Evolutionary conservation across 345 rosid species (phyloP), one percentile per base, ranked within the genome.

Genomic region (Lumnitzera racemosa): DNA sequence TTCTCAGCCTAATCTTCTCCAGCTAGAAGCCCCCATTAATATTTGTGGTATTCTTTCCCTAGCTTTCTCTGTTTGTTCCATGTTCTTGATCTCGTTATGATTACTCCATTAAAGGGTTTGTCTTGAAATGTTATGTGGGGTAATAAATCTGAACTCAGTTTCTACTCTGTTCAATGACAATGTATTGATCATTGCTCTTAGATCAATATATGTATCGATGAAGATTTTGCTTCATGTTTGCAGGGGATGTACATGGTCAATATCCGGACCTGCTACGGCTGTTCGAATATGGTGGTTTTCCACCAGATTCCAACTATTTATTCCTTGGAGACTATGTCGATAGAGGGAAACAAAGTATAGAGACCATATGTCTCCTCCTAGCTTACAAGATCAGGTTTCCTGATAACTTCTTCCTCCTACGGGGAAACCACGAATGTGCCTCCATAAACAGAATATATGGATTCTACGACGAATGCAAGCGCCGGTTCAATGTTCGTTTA

Each of bases 291-390:
- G 81, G 84, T 1, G 84, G 84, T 55, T 77, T 63, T 46, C 84
- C 84, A 11, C 84, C 81, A 3, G 79, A 72, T 25, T 41, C 77
- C 10, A 80, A 76, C 59, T 76, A 80, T 43, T 60, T 80, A 27
- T 80, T 80, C 68, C 77, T 80, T 0, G 84, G 84, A 47, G 84
- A 80, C 71, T 80, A 80, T 25, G 84, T 80, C 4, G 84, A 80
- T 55, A 75, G 84, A 64, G 81, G 84, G 4, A 80, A 80, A 62
- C 84, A 74, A 57, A 72, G 84, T 70, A 61, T 80, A 49, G 81
- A 80, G 49, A 80, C 81, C 25, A 76, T 80, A 47, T 71, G 81
- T 64, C 84, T 80, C 62, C 78, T 77, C 24, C 74, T 80, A 15
- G 72, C 73, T 4, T 80, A 72, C 76, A 80, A 80, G 46, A 67